Percentiles rank a stretch among this genome's conserved stretches.
Conservation (phyloP, 2,329 filamentous ascomycete species). For the Pochonia chlamydosporia region DNA sequence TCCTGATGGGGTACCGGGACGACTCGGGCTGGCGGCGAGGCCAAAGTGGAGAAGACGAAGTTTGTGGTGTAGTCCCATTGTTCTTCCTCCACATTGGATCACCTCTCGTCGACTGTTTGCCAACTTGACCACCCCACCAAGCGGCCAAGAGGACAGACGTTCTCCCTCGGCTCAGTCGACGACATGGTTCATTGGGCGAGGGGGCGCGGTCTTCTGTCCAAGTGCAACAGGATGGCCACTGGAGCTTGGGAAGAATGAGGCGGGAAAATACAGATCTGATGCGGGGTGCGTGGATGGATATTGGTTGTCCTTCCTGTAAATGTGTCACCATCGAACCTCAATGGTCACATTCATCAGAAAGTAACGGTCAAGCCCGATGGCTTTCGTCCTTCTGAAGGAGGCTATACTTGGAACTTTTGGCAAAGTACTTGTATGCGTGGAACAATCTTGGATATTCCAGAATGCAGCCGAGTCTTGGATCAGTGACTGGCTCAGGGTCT, state of each 20-base stretch:
- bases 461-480: no score
- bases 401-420: no score
- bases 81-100: no score
- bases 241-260: background rate
- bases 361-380: no score
- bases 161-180: background rate
- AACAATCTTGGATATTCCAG: no score
- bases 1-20: background rate
- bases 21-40: background rate
- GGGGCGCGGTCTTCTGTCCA: background rate
- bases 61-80: background rate
- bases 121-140: slow-evolving; percentile 2
- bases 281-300: background rate
- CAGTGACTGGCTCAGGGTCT: no score
- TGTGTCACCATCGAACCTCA: no score
- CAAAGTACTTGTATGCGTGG: no score
- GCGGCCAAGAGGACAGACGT: background rate
- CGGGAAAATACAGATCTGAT: background rate
- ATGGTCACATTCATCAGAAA: no score
- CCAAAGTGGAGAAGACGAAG: background rate
- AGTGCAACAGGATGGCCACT: background rate
- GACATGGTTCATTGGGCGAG: background rate
- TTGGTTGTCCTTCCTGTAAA: no score
- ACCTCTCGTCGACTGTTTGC: no score
- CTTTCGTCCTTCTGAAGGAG: no score